Percentiles rank a stretch among this genome's conserved stretches.
phyloP scores from a whole-genome alignment of 805 yeast genomes.

The Wickerhamiella cacticola region DNA sequence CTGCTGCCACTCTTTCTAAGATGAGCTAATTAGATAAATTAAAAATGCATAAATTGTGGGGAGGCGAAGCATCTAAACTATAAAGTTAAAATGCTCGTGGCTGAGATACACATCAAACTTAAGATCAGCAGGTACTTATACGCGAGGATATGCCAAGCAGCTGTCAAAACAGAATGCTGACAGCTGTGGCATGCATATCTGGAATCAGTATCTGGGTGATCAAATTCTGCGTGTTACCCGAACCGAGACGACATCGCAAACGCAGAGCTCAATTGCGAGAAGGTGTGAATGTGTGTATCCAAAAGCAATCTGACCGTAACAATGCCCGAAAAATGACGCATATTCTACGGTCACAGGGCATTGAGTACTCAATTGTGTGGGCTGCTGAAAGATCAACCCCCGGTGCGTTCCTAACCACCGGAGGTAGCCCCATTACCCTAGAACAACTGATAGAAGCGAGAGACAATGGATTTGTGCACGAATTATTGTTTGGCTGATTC shows the following conservation, averaged over 20 bases:
- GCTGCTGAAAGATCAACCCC: background rate
- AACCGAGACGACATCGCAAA: background rate
- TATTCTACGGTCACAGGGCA: conserved; percentile 2
- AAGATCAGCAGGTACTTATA: too few relatives aligned
- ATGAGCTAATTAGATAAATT: too few relatives aligned
- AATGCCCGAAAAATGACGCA: background rate
- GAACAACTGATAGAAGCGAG: background rate
- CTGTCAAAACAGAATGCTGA: background rate
- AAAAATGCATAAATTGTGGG: too few relatives aligned
- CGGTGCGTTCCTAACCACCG: conserved; percentile 5
- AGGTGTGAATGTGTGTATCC: conserved; percentile 1
- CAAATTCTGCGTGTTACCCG: background rate
- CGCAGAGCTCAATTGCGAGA: background rate
- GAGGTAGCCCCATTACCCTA: background rate
- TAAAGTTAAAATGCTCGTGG: background rate
- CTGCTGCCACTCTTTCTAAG: too few relatives aligned
- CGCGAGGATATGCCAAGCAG: too few relatives aligned
- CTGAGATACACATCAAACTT: background rate
- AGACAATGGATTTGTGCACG: conserved; percentile 5
- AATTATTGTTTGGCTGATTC: conserved; percentile 3
- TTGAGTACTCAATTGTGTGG: conserved; percentile 8
- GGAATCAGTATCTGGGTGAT: background rate
- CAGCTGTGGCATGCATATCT: background rate
- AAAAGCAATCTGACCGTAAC: conserved; percentile 1
- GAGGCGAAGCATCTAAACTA: too few relatives aligned